Base-by-base conservation (phyloP, 768 basidiomycete genomes). In the Leccinellum luteum region DNA sequence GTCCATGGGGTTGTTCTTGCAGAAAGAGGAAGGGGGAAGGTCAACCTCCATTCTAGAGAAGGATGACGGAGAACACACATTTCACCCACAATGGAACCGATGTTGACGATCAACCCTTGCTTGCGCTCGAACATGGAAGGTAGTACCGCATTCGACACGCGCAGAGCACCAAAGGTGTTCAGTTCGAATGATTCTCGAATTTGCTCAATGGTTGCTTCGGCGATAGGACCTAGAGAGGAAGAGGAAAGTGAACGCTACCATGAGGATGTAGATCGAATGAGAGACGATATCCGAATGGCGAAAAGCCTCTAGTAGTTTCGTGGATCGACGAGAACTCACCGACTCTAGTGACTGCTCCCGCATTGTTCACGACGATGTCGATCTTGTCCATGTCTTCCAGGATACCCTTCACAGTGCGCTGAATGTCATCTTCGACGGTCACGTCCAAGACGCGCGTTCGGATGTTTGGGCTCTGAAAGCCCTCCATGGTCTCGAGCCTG, bases 301-400 rank as follows among this genome's bases (percentile, higher is more conserved):
- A 38, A 38, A 38, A n/a, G 35, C 35, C 8, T 38, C 35, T 9
- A 15, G 35, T 38, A 7, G 35, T 0, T 8, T 7, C 32, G 3
- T 38, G 17, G 27, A 57, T 9, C 4, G 14, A 25, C 56, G 17
- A 14, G 9, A 9, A 61, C 76, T 34, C 58, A 83, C 85, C 84
- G 62, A 81, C 7, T 38, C n/a, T 70, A 13, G 68, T 65, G 4
- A 74, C 48, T 1, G 72, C 67, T n/a, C 86, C 88, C 3, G 90
- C 91, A 59, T 92, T 92, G 66, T 92, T 92, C 44, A 92, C 87
- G 3, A 92, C 70, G 1, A 92, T 74, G 58, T 92, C 89, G 34
- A 92, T 84, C 56, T 68, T 78, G 0, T 87, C 89, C 50, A 85
- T 79, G 27, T 75, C 76, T 1, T 75, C 73, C 10, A 85, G 69